phyloP scores from a whole-genome alignment of 1,139 yeast species.

The Wickerhamomyces sp. region DNA sequence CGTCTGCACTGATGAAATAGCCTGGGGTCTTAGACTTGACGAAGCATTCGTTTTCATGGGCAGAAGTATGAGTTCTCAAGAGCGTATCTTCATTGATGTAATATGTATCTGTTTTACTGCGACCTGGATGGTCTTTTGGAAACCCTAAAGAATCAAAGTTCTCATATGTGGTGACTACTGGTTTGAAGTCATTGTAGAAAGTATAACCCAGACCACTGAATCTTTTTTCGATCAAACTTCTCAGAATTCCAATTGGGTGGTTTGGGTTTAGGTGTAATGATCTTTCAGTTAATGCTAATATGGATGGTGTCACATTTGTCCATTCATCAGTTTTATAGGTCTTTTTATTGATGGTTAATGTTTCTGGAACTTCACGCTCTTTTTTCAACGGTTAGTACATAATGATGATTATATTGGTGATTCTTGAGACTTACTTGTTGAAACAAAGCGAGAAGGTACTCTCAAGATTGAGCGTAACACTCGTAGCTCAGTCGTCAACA shows the following conservation, averaged over 20 bases:
- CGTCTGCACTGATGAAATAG: constrained; percentile 91
- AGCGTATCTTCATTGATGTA: constrained; percentile 70
- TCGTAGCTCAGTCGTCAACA: background rate
- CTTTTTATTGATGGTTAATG: constrained; percentile 44
- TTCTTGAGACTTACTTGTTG: background rate
- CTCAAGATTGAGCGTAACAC: background rate
- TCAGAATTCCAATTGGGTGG: constrained; percentile 88
- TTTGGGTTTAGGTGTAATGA: constrained; percentile 65
- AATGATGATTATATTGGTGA: background rate
- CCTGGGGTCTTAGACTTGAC: constrained; percentile 68
- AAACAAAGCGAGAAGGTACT: background rate
- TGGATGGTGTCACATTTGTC: constrained; percentile 83
- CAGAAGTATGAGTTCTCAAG: constrained; percentile 91
- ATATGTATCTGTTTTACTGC: constrained; percentile 90
- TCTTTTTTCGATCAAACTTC: constrained; percentile 65
- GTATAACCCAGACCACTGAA: constrained; percentile 70
- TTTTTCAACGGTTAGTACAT: background rate
- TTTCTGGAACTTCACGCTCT: constrained; percentile 21
- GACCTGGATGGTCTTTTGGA: constrained; percentile 89
- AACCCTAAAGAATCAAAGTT: constrained; percentile 92
- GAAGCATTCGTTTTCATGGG: constrained; percentile 90
- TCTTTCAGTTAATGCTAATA: constrained; percentile 63
- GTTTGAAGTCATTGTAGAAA: constrained; percentile 73
- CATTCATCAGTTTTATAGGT: constrained; percentile 62
- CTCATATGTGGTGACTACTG: constrained; percentile 75